These are phyloP conservation scores for Nannochloris sp. DNA, from an alignment of 139 green algal species.

Conservation along the genomic window DNA sequence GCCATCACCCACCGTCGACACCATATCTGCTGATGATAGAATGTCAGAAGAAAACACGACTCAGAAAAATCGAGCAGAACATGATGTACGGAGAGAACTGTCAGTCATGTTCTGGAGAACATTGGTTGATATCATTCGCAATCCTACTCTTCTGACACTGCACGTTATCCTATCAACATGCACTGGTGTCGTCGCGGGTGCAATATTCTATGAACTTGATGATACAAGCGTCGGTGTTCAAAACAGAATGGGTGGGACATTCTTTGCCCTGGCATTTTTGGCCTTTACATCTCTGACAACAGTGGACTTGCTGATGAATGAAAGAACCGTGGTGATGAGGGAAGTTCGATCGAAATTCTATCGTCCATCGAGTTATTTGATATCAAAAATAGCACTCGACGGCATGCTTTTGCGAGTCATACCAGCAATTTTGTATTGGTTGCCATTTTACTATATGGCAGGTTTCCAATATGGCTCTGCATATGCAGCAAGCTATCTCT, in stretches of 20 bases:
- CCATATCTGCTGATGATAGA: no score
- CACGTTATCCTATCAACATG: conserved; percentile 38
- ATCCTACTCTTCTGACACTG: conserved; percentile 52
- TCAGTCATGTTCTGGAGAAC: conserved; percentile 61
- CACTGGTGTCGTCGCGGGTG: conserved; percentile 50
- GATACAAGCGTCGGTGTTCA: conserved; percentile 42
- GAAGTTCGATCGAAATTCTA: conserved; percentile 52
- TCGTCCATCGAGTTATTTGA: conserved; percentile 40
- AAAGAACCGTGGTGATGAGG: conserved; percentile 45
- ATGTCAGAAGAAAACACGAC: no score
- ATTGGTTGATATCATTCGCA: conserved; percentile 59
- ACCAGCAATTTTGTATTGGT: conserved; percentile 47
- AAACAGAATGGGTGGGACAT: conserved; percentile 61
- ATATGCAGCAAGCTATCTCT: conserved; percentile 28
- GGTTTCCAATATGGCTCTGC: conserved; percentile 16
- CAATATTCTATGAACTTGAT: conserved; percentile 47
- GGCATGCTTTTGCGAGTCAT: conserved; percentile 62
- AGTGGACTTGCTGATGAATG: conserved; percentile 51
- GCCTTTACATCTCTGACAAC: conserved; percentile 64
- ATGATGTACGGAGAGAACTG: conserved; percentile 33
- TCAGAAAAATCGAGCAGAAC: no score
- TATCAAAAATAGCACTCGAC: conserved; percentile 60
- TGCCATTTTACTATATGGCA: conserved; percentile 63
- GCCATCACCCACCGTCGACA: no score
- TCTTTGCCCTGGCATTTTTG: conserved; percentile 70